Evolutionary conservation across 2,329 filamentous ascomycete species (phyloP), one percentile per base, ranked within the genome.

Genomic region (Xylariaceae sp.): DNA sequence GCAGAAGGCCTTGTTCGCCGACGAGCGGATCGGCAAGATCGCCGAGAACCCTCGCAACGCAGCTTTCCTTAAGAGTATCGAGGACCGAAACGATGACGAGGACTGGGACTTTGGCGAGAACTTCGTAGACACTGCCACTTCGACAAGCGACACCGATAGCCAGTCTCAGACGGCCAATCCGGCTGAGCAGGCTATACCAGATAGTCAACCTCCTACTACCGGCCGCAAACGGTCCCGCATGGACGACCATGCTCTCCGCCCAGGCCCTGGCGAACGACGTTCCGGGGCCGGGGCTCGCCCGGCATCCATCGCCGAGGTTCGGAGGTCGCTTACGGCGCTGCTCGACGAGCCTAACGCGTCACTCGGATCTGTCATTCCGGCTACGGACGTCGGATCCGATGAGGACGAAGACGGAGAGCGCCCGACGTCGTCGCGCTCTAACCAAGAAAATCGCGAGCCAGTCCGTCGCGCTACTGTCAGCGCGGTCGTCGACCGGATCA

Each of bases 1-100:
- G 84, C 84, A 88, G 40, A 88, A 88, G 60, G 85, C 89, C 5
- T 73, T 98, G 7, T 76, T 95, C 32, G 74, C 85, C 16, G 89
- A 97, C 55, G 89, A 95, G 61, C 87, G 88, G 26, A 79, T 98
- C 52, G 87, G 85, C 57, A 89, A 90, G 62, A 87, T 97, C 47
- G 88, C 87, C 23, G 81, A 88, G 58, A 88, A 94, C 53, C 86
- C 86, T 2, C 89, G 90, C 58, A 90, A 88, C 59, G 76, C 84
- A 45, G 92, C 92, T 0, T 98, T 98, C 67, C 73, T 98, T 51
- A 81, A 81, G 48, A 88, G 88, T 5, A 85, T 98, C 36, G 88
- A 95, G 54, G 89, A 96, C 57, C 77, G 77, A 34, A 84, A 82
- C 41, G 71, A 73, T 52, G 84, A 86, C 31, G 82, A 92, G 38